Percentiles rank a stretch among this genome's conserved stretches.
phyloP scores from a whole-genome alignment of 139 green algal genomes.

The Coelastrella sp. region DNA sequence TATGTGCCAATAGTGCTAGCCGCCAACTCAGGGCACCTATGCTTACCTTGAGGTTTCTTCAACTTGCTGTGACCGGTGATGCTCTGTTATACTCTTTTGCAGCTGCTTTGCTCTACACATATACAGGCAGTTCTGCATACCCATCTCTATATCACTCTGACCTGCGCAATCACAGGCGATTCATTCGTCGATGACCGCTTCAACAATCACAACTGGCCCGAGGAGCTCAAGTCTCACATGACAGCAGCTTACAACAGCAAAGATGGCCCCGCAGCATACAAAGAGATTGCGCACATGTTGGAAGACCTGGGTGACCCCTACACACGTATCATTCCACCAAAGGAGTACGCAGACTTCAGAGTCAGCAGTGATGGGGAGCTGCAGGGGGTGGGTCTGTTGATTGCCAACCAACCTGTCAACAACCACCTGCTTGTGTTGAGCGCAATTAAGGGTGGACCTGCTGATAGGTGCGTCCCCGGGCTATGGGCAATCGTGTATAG shows the following conservation, averaged over 20 bases:
- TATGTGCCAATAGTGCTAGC: no score
- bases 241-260: slow-evolving; percentile 61
- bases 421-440: slow-evolving; percentile 76
- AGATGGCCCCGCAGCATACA: slow-evolving; percentile 56
- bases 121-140: not conserved
- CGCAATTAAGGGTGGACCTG: slow-evolving; percentile 89
- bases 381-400: slow-evolving; percentile 94
- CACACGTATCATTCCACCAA: slow-evolving; percentile 83
- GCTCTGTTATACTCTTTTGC: not conserved
- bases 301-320: slow-evolving; percentile 92
- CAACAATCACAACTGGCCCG: slow-evolving; percentile 68
- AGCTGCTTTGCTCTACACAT: not conserved
- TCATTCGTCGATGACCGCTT: slow-evolving; percentile 82
- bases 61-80: not conserved
- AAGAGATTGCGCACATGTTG: slow-evolving; percentile 83
- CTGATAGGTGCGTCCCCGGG: slow-evolving; percentile 66
- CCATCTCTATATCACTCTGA: not conserved
- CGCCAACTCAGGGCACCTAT: no score
- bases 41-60: no score
- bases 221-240: slow-evolving; percentile 74
- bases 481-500: slow-evolving; percentile 73
- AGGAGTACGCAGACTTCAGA: slow-evolving; percentile 88
- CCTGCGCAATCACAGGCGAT: slow-evolving; percentile 46
- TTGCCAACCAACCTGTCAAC: slow-evolving; percentile 79
- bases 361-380: slow-evolving; percentile 90